Evolutionary conservation across 2,329 filamentous ascomycete genomes (phyloP), one percentile per base, ranked within the genome.

Genomic region (Grosmannia clavigera): DNA sequence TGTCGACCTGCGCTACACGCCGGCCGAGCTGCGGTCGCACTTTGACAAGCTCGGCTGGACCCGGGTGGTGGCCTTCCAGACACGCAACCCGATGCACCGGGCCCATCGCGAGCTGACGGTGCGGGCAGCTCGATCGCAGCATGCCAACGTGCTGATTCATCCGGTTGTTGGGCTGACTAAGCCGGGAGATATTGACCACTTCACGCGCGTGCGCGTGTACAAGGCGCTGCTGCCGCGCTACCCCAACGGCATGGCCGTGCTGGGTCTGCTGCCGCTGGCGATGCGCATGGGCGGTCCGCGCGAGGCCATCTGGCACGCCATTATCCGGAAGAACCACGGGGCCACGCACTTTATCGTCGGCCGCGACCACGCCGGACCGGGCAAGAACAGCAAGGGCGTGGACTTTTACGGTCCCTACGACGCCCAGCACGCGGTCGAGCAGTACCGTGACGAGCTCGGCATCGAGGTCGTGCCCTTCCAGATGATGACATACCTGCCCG

Each of bases 41-140:
- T 99, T 99, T 72, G 94, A 97, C 82, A 99, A 99, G 84, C 90
- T 99, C 68, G 94, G 94, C 77, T 99, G 94, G 94, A 86, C 88
- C 75, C 87, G 87, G 74, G 92, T 99, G 68, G 94, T 99, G 65
- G 94, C 94, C 71, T 99, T 99, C 87, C 94, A 99, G 82, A 99
- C 94, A 66, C 81, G 92, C 74, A 99, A 99, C 79, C 94, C 94
- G 68, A 99, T 99, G 94, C 94, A 99, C 81, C 88, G 94, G 70
- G 94, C 94, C 73, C 94, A 99, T 78, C 85, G 94, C 76, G 94
- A 99, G 79, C 80, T 99, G 75, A 99, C 94, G 62, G 94, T 99
- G 70, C 91, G 94, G 70, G 94, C 94, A 67, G 94, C 94, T 66
- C 92, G 94, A 69, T 88, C 88, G 61, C 90, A 95, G 75, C 92